Evolutionary conservation across 169 alveolate genomes (phyloP).

Genomic region (Cystoisospora suis): DNA sequence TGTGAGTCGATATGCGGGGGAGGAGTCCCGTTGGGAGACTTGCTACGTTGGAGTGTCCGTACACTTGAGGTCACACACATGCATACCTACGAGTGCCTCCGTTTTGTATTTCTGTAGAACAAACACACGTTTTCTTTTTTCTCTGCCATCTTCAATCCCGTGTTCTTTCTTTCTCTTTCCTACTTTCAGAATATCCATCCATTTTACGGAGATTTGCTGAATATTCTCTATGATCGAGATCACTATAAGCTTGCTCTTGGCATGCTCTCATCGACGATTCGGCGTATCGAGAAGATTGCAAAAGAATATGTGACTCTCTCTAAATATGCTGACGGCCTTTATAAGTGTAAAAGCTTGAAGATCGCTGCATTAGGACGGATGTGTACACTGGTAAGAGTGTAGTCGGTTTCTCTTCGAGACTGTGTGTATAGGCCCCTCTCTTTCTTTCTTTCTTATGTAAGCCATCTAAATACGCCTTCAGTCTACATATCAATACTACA

Average conservation of each 20-base stretch:
- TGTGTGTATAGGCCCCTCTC: too few species aligned
- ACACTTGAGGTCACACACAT: not conserved
- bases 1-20: not conserved
- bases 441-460: too few species aligned
- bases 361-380: conserved; percentile 98
- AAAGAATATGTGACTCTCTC: conserved; percentile 96
- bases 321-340: conserved; percentile 96
- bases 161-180: not conserved
- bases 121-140: not conserved
- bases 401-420: too few species aligned
- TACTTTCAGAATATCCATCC: conserved; percentile 95
- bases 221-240: conserved; percentile 98
- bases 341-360: conserved; percentile 96
- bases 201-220: conserved; percentile 96
- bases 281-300: conserved; percentile 92
- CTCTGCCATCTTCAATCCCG: not conserved
- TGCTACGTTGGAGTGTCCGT: not conserved
- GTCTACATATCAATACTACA: too few species aligned
- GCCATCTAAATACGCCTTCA: too few species aligned
- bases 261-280: conserved; percentile 93
- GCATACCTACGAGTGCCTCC: not conserved
- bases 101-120: not conserved
- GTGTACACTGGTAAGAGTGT: conserved; percentile 84
- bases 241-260: conserved; percentile 99
- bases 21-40: not conserved